Base-by-base conservation (phyloP, 495 filamentous ascomycete species). In the Pseudomonodictys pantanalensis region DNA sequence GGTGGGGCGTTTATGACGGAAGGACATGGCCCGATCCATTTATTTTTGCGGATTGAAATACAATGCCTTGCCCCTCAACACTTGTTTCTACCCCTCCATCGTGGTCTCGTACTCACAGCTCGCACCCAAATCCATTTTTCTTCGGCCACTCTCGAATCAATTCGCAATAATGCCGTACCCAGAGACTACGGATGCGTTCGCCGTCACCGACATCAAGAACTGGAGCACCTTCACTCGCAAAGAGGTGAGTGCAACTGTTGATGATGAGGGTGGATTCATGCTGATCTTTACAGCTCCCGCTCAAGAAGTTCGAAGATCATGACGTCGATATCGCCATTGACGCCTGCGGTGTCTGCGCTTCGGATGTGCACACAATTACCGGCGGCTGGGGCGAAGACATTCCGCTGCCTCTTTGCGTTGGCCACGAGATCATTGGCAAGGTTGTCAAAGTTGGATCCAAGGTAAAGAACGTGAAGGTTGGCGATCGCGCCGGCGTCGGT, bases 401-500 rank as follows among this genome's bases (percentile, higher is more conserved):
- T 54, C 81, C 80, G 23, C 81, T 87, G 43, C 85, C 88, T 29
- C 75, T 87, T 43, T 89, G 84, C 61, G 85, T 89, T 18, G 87
- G 88, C 58, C 87, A 91, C 64, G 89, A 91, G 67, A 77, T 91
- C 59, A 76, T 92, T 57, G 88, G 89, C 43, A 79, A 80, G 39
- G 88, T 84, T 26, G 75, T 92, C 62, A 81, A 82, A 38, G 86
- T 91, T 60, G 89, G 89, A 10, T 69, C 79, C 24, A 82, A 85
- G 51, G 84, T 88, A 43, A 85, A 76, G 29, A 73, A 75, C 28
- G 74, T 89, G 69, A 87, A 89, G 66, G 76, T 83, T 58, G 89
- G 89, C 41, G 84, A 91, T 65, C 84, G 89, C 42, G 89, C 90
- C 30, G 89, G 89, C 41, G 85, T 92, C 2, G 89, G 89, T 35